phyloP scores from a whole-genome alignment of 1,139 yeast species.

The Zhuliangozyma blackwelliae region DNA sequence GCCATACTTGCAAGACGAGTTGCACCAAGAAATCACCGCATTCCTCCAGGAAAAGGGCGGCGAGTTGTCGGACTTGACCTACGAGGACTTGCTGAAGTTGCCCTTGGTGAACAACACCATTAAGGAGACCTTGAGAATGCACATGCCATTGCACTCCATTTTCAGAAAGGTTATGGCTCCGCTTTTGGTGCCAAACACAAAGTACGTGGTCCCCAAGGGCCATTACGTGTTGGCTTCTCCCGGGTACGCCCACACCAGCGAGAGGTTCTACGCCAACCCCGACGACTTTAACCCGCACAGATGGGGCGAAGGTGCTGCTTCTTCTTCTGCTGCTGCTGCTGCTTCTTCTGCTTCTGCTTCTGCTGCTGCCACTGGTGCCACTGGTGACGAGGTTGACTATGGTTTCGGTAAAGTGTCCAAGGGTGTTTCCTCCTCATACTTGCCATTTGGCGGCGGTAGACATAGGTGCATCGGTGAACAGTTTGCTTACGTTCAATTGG shows the following conservation, averaged over 20 bases:
- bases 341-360: slow-evolving; percentile 25
- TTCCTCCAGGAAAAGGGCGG: slow-evolving; percentile 57
- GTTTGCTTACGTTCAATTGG: slow-evolving; percentile 92
- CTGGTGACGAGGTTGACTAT: slow-evolving; percentile 64
- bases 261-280: slow-evolving; percentile 74
- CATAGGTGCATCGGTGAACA: slow-evolving; percentile 99
- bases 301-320: slow-evolving; percentile 51
- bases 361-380: slow-evolving; percentile 15
- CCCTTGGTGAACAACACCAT: slow-evolving; percentile 76
- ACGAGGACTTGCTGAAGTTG: slow-evolving; percentile 80
- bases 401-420: slow-evolving; percentile 95
- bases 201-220: slow-evolving; percentile 81
- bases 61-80: slow-evolving; percentile 52
- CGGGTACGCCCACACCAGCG: slow-evolving; percentile 80
- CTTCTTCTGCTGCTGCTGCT: slow-evolving; percentile 25
- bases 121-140: slow-evolving; percentile 92
- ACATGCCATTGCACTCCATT: slow-evolving; percentile 92
- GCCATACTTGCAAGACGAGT: slow-evolving; percentile 77
- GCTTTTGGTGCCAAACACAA: slow-evolving; percentile 74
- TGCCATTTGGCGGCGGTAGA: slow-evolving; percentile 99
- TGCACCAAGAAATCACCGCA: slow-evolving; percentile 66
- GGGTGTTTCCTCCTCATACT: slow-evolving; percentile 92
- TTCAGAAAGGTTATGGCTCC: slow-evolving; percentile 85
- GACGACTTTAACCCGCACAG: slow-evolving; percentile 74
- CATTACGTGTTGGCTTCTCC: slow-evolving; percentile 91